Percentiles rank a stretch among this genome's conserved stretches.
Conservation (phyloP, 2,329 filamentous ascomycete species). For the Talaromyces amestolkiae region DNA sequence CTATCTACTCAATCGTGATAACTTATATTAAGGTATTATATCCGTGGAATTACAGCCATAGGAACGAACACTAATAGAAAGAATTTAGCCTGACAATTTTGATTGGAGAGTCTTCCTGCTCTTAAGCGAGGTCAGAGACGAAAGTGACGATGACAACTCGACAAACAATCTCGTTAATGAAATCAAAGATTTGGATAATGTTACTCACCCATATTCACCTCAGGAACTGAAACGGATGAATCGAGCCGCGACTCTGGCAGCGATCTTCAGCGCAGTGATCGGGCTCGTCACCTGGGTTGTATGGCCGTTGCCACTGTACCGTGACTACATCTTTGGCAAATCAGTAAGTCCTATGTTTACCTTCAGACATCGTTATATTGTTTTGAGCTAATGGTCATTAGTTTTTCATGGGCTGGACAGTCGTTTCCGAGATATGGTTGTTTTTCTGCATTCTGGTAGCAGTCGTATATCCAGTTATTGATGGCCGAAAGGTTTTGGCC, state of each 20-base stretch:
- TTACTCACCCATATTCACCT: constrained; percentile 23
- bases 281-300: constrained; percentile 24
- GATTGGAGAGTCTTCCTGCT: constrained; percentile 17
- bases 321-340: constrained; percentile 24
- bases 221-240: constrained; percentile 22
- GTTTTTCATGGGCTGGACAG: constrained; percentile 24
- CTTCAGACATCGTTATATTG: too few relatives aligned
- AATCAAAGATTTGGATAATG: constrained; percentile 18
- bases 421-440: constrained; percentile 23
- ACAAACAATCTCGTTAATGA: not conserved
- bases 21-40: constrained; percentile 13
- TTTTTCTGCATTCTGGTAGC: constrained; percentile 22
- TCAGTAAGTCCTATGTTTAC: not conserved
- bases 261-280: constrained; percentile 25
- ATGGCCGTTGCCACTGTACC: constrained; percentile 25
- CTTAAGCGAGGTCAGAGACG: constrained; percentile 13
- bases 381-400: not conserved
- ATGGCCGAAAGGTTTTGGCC: constrained; percentile 21
- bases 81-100: constrained; percentile 16
- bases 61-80: not conserved
- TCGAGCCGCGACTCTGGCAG: constrained; percentile 24
- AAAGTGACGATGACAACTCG: not conserved
- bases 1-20: constrained; percentile 42
- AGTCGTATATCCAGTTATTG: constrained; percentile 22
- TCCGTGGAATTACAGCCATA: not conserved